These are phyloP conservation scores for Colletotrichum sp. DNA, from an alignment of 2,329 filamentous ascomycete species.

Conservation along the genomic window DNA sequence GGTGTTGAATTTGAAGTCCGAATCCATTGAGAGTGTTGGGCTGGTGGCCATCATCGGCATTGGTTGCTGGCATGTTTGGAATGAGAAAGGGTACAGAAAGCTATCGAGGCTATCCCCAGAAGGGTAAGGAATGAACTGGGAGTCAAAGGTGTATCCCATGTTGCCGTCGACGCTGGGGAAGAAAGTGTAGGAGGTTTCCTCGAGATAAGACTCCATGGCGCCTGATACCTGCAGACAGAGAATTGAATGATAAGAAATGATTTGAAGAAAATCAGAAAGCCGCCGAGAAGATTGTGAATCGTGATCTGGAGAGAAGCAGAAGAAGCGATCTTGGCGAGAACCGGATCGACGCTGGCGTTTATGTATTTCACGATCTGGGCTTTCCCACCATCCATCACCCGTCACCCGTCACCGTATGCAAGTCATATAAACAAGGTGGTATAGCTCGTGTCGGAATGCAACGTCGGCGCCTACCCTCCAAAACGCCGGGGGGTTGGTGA, in stretches of 20 bases:
- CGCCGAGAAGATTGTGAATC: background rate
- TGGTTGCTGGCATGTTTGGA: background rate
- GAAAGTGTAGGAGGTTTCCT: background rate
- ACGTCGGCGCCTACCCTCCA: background rate
- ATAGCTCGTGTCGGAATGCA: conserved; percentile 2
- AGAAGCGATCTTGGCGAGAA: background rate
- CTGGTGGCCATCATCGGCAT: background rate
- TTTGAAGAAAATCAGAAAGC: background rate
- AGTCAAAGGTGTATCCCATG: background rate
- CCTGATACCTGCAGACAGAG: background rate
- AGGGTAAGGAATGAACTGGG: conserved; percentile 3
- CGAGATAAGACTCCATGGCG: conserved; percentile 5
- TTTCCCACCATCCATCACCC: background rate
- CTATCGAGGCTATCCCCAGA: background rate
- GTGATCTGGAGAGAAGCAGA: background rate
- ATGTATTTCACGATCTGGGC: conserved; percentile 8
- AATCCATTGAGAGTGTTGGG: background rate
- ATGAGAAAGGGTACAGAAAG: conserved; percentile 1
- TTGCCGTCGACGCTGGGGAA: background rate
- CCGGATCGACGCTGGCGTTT: conserved; percentile 12
- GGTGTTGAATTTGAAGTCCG: background rate
- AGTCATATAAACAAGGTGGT: conserved; percentile 10
- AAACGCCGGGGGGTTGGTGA: background rate
- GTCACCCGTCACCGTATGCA: background rate
- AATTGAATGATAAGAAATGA: background rate